Percentiles rank a stretch among this genome's conserved stretches.
Evolutionary conservation across 1,284 basidiomycete species (phyloP).

Genomic region (Hemileia vastatrix): DNA sequence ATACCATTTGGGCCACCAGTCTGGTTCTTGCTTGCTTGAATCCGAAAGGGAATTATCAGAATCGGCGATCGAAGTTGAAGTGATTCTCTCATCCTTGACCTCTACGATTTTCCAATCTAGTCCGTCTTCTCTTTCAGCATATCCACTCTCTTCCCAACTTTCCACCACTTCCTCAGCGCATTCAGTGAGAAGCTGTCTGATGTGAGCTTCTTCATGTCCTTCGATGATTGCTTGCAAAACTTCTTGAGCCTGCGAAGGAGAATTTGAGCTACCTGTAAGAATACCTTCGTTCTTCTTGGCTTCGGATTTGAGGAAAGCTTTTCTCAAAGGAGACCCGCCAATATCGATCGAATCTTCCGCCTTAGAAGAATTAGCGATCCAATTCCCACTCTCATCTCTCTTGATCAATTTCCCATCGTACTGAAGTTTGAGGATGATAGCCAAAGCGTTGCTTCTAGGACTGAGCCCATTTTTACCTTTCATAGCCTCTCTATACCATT

Average conservation of each 20-base stretch:
- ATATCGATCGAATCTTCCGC: background rate
- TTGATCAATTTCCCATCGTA: too few relatives aligned
- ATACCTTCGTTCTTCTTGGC: background rate
- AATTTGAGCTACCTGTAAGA: background rate
- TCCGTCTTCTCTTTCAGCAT: constrained; percentile 30
- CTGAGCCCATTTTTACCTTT: too few relatives aligned
- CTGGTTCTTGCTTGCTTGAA: background rate
- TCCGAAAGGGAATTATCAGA: background rate
- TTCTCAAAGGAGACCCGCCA: background rate
- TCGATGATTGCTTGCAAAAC: background rate
- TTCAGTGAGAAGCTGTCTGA: background rate
- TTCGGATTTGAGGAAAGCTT: background rate
- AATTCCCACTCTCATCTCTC: too few relatives aligned
- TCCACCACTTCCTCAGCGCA: constrained; percentile 34
- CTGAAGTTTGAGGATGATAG: too few relatives aligned
- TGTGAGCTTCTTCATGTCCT: background rate
- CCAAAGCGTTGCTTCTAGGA: too few relatives aligned
- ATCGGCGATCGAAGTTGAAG: background rate
- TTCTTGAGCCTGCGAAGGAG: background rate
- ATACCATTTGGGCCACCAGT: constrained; percentile 81
- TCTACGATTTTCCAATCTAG: constrained; percentile 1
- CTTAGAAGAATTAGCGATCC: too few relatives aligned
- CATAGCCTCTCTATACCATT: too few relatives aligned
- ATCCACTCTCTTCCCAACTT: constrained; percentile 34
- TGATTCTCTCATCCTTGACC: background rate